phyloP scores from a whole-genome alignment of 2,329 filamentous ascomycete genomes.

The Paecilomyces formosus region DNA sequence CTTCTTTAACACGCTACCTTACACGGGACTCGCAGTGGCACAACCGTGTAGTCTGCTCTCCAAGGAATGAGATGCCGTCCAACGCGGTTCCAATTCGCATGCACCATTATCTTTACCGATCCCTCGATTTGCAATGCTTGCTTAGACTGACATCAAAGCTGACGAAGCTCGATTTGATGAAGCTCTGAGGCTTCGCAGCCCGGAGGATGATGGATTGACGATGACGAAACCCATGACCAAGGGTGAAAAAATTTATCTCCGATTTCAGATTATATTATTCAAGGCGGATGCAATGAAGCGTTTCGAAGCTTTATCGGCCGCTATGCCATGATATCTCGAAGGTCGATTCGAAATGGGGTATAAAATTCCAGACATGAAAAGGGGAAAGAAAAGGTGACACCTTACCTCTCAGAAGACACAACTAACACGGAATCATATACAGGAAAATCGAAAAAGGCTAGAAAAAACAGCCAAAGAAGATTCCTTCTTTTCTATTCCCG shows the following conservation, averaged over 20 bases:
- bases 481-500: neutral
- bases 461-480: neutral
- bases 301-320: neutral
- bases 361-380: neutral
- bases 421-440: neutral
- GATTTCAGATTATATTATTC: neutral
- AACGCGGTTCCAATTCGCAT: neutral
- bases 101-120: neutral
- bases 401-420: neutral
- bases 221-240: neutral
- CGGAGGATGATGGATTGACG: neutral
- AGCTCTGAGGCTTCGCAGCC: neutral
- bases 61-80: neutral
- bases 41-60: neutral
- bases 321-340: neutral
- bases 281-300: neutral
- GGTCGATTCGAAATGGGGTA: neutral
- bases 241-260: neutral
- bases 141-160: neutral
- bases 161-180: neutral
- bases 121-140: neutral
- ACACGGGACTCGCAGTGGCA: neutral
- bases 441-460: neutral
- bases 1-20: neutral
- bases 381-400: neutral